Evolutionary conservation across 805 yeast genomes (phyloP), one percentile per base, ranked within the genome.

Genomic region (Ogataea pilisensis): DNA sequence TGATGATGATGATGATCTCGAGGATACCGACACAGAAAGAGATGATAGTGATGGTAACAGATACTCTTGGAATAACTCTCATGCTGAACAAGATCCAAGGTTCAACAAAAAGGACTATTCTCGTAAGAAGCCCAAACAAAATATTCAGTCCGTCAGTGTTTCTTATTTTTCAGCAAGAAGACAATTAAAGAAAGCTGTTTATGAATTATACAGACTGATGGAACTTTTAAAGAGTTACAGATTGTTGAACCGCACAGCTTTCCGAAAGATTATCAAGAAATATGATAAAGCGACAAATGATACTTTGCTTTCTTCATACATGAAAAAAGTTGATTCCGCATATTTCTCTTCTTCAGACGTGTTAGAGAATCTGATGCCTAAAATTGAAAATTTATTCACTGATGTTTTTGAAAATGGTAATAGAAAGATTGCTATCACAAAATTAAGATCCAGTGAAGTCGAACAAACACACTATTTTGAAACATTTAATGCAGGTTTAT

Each of bases 211-310:
- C 59, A 71, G 91, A 43, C 76, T 85, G 8, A 65, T 88, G 46
- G 85, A 85, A 44, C 69, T 86, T 27, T 63, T 85, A 37, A 76
- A 76, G 48, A 82, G 86, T 0, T 93, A 80, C 60, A 72, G 86
- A 49, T 69, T 81, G 35, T 62, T 90, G 51, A 93, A 93, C 62
- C 72, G 89, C 24, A 89, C 95, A 0, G 99, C 95, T 0, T 79
- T 90, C 54, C 75, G 96, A 38, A 93, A 93, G 55, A 80, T 93
- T 54, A 71, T 88, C 43, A 93, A 93, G 57, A 93, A 93, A 60
- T 90, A 78, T 58, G 99, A 93, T 63, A 93, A 93, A 55, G 71
- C 82, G 4, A 71, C 81, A 2, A 57, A 66, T 11, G 66, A 76
- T 8, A 50, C 66, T 1, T 49, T 72, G 4, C 66, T 77, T 11